These are phyloP conservation scores for Ophiostoma triangulosporum DNA, from an alignment of 2,329 filamentous ascomycete genomes.

Conservation along the genomic window DNA sequence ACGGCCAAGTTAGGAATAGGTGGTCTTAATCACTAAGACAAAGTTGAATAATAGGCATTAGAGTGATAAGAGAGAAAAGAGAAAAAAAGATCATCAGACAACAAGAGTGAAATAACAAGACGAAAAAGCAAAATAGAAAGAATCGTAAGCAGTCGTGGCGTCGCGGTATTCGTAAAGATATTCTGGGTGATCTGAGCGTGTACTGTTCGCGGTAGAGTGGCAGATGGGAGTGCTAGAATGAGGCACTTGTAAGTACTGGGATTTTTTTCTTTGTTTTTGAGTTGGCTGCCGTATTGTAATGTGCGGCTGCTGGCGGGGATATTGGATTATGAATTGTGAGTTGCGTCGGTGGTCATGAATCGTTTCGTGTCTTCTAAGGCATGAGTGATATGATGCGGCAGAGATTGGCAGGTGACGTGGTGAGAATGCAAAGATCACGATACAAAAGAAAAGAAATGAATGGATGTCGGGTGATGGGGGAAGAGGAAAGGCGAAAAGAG, in stretches of 20 bases:
- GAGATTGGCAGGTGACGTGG: neutral
- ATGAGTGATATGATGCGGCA: neutral
- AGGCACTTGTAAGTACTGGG: too few species aligned
- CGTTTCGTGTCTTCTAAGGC: neutral
- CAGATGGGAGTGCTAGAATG: neutral
- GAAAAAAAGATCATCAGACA: neutral
- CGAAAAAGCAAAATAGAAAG: neutral
- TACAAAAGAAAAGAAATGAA: neutral
- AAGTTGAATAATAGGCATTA: neutral
- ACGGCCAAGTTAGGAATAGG: constrained; percentile 3
- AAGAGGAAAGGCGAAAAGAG: neutral
- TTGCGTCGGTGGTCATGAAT: neutral
- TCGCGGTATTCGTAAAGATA: neutral
- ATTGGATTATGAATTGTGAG: neutral
- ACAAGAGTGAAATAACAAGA: neutral
- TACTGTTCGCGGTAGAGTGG: neutral
- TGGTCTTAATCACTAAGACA: neutral
- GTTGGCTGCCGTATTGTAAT: too few species aligned
- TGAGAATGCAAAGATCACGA: neutral
- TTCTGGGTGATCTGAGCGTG: neutral
- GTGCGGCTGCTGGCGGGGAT: neutral
- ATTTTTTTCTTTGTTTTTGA: too few species aligned
- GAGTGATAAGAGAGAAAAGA: neutral
- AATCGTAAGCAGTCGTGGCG: neutral
- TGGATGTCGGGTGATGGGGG: neutral